Base-by-base conservation (phyloP, 805 yeast species). In the Teunomyces pallodes region DNA sequence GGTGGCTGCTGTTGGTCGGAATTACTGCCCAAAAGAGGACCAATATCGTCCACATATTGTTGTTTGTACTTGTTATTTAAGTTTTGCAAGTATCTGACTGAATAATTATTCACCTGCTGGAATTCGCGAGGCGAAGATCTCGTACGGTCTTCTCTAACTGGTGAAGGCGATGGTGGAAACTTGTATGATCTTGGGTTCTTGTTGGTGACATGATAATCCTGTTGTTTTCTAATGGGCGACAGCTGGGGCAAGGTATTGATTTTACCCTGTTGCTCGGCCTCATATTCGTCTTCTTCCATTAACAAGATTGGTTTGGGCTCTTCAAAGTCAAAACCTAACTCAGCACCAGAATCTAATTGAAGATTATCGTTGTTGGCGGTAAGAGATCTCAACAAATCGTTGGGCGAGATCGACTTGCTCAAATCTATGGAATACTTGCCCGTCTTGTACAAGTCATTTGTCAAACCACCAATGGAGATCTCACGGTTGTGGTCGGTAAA, bases 401-500 rank as follows among this genome's bases (percentile, higher is more conserved):
- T 65, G 45, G 66, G 77, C 42, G 67, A 72, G 43, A 64, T 67
- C 26, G 67, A 65, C 42, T 65, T 64, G 14, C 59, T 60, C 8
- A 57, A 47, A 31, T 65, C 67, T 17, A 59, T 52, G 3, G 58
- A 53, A 5, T 57, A 56, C 36, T 49, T 59, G 36, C 42, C 50
- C n/a, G 57, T 39, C 20, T 58, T 56, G 38, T 53, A 59, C 8
- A 62, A 36, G 54, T 60, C 60, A 31, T 59, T 57, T 6, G 61
- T 50, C 4, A 72, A 46, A 9, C 86, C 86, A 5, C 83, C 78
- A 40, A 86, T 76, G 2, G 87, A 81, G 32, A 86, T 63, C 42
- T 82, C 85, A 49, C 80, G 79, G 50, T 76, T 76, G 61, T 86
- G 91, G 41, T 81, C 82, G 7, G 75, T 69, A 54, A 79, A 86